Evolutionary conservation across 495 filamentous ascomycete species (phyloP), one percentile per base, ranked within the genome.

Genomic region (Immersiella caudata): DNA sequence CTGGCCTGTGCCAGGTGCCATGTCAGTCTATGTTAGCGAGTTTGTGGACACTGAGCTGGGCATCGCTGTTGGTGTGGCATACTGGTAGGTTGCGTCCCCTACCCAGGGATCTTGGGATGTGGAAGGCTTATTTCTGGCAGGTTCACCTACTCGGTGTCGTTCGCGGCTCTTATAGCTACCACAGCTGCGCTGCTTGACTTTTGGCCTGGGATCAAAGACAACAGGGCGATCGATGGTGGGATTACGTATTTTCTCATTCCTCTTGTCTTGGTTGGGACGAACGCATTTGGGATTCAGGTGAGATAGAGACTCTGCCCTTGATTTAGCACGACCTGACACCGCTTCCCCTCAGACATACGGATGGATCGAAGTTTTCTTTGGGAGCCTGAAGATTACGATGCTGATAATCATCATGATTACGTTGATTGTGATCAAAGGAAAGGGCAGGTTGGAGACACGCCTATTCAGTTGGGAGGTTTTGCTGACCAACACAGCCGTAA

Each of bases 41-140:
- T 85, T 84, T 69, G 79, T 85, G 11, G 83, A 86, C 59, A 69
- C 70, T 12, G 81, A 83, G 11, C 68, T 86, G 51, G 82, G 81
- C 0, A 81, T 79, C 25, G 76, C 77, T 9, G 77, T 84, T 8
- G 82, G 82, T 14, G 67, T 81, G 20, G 74, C 76, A 55, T 85
- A 86, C 67, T 85, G 82, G 84, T 84, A 64, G 55, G 76, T 66
- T 22, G 29, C 29, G 8, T 8, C 8, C 29, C 29, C 4, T 33
- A 3, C 8, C 29, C 29, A 33, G 22, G 18, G 46, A 27, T 18
- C 8, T n/a, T 70, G 4, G 22, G 20, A n/a, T 22, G 49, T 20
- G 9, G 14, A 11, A 12, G 22, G 26, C 16, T 18, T n/a, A n/a
- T n/a, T n/a, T n/a, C n/a, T n/a, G n/a, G n/a, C 51, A 84, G 81